Percentiles rank a stretch among this genome's conserved stretches.
phyloP scores from a whole-genome alignment of 2,329 filamentous ascomycete species.

The Aspergillus thermomutatus region DNA sequence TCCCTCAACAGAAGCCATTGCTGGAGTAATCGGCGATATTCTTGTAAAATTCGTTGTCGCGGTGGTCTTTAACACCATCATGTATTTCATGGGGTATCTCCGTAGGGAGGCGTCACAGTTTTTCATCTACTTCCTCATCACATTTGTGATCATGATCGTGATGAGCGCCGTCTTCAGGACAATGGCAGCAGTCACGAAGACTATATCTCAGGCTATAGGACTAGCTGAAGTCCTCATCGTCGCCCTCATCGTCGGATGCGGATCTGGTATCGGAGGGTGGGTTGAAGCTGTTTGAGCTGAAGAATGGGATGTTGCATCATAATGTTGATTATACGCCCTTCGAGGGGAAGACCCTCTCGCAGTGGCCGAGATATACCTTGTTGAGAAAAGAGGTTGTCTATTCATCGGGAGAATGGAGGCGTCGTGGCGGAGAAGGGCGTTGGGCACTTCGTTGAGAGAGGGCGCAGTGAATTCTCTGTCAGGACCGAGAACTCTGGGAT shows the following conservation, averaged over 20 bases:
- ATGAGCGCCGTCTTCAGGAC: constrained; percentile 86
- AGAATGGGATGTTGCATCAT: constrained; percentile 35
- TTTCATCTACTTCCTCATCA: constrained; percentile 81
- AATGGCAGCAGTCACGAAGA: constrained; percentile 71
- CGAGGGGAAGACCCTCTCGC: constrained; percentile 29
- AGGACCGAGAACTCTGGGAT: no score
- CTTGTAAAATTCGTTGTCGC: constrained; percentile 73
- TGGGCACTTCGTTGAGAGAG: constrained; percentile 38
- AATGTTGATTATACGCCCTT: constrained; percentile 37
- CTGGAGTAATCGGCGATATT: constrained; percentile 36
- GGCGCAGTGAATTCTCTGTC: neutral
- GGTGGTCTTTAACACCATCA: constrained; percentile 69
- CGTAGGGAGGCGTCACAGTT: constrained; percentile 69
- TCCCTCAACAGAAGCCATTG: constrained; percentile 16
- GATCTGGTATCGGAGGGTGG: no score
- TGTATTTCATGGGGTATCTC: constrained; percentile 85
- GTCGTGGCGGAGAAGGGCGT: constrained; percentile 29
- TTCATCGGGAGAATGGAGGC: constrained; percentile 24
- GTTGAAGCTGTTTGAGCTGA: constrained; percentile 25
- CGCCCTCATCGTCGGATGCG: no score
- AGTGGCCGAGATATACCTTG: constrained; percentile 36
- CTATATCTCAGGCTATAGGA: constrained; percentile 55
- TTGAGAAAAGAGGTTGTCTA: constrained; percentile 32
- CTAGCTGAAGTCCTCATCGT: constrained; percentile 51
- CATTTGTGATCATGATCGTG: constrained; percentile 66